phyloP scores from a whole-genome alignment of 2,329 filamentous ascomycete genomes.

The Clonostachys chloroleuca region DNA sequence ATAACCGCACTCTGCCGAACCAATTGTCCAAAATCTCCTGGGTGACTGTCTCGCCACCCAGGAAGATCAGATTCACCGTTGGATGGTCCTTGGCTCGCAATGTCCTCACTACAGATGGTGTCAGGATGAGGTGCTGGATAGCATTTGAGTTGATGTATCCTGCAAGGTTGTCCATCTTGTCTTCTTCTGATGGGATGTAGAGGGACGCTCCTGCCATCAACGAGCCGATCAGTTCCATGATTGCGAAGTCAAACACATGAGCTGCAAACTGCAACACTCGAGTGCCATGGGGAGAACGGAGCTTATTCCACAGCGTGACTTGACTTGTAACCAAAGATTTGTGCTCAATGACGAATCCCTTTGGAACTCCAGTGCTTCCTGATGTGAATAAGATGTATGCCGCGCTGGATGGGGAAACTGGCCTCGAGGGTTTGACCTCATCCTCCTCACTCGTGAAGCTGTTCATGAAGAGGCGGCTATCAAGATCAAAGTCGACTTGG shows the following conservation, averaged over 20 bases:
- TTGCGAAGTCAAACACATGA: constrained; percentile 2
- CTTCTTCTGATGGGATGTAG: background rate
- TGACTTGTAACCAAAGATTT: constrained; percentile 6
- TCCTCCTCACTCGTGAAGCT: too few species aligned
- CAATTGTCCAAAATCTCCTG: constrained; percentile 4
- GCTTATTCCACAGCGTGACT: constrained; percentile 4
- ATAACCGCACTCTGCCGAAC: constrained; percentile 2
- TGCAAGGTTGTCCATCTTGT: background rate
- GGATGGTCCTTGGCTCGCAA: background rate
- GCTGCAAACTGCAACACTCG: constrained; percentile 2
- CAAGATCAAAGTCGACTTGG: too few species aligned
- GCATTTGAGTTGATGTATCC: background rate
- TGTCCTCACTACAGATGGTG: constrained; percentile 1
- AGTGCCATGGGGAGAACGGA: constrained; percentile 9
- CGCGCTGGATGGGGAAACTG: background rate
- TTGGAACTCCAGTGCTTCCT: constrained; percentile 13
- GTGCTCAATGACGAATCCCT: constrained; percentile 13
- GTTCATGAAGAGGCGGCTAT: too few species aligned
- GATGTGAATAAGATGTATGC: constrained; percentile 14
- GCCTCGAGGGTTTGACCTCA: too few species aligned
- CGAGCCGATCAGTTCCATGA: constrained; percentile 1
- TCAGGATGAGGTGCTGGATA: background rate
- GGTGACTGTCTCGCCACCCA: constrained; percentile 5
- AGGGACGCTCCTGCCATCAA: background rate
- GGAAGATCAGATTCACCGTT: background rate